Base-by-base conservation (phyloP, 306 rosid genomes). In the Hylodesmum podocarpum region DNA sequence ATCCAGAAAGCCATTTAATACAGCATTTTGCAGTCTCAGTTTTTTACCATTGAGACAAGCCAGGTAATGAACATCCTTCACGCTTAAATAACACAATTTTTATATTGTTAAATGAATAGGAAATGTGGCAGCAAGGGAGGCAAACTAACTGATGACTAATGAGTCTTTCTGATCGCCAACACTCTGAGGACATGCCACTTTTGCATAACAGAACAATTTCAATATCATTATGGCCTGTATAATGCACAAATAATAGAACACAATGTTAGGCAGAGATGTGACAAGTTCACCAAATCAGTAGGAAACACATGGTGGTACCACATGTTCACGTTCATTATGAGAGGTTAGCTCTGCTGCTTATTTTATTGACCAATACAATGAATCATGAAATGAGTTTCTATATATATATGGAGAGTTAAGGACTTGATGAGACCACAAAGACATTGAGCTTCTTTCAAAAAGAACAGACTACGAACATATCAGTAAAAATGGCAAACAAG, bases 401-500 rank as follows among this genome's bases (percentile, higher is more conserved):
- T 78, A 82, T 5, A 75, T 12, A 43, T n/a, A n/a, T n/a, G n/a
- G 18, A 40, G 85, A 24, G 43, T 62, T 40, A 62, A 43, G 37
- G 75, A 70, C 15, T 70, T 58, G 47, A 66, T 39, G 51, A 53
- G 4, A 65, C 16, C 76, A 84, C 41, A 61, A 33, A 54, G 46
- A 63, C 65, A 57, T 68, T 40, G 16, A 73, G 34, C 14, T 13
- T 22, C 37, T 39, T 13, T 16, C 58, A 25, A 25, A 11, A 29
- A 36, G 3, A 49, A 62, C 0, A 33, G 0, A 53, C 4, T 4
- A 55, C 5, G 57, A 33, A 44, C 4, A 72, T 59, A n/a, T n/a
- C n/a, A 67, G 59, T 2, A 31, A 73, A n/a, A 15, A 91, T 91
- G 97, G 92, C 86, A 59, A 27, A 25, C 63, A 89, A 65, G 12